These are phyloP conservation scores for Candida labiduridarum DNA, from an alignment of 1,139 yeast genomes.

Conservation along the genomic window DNA sequence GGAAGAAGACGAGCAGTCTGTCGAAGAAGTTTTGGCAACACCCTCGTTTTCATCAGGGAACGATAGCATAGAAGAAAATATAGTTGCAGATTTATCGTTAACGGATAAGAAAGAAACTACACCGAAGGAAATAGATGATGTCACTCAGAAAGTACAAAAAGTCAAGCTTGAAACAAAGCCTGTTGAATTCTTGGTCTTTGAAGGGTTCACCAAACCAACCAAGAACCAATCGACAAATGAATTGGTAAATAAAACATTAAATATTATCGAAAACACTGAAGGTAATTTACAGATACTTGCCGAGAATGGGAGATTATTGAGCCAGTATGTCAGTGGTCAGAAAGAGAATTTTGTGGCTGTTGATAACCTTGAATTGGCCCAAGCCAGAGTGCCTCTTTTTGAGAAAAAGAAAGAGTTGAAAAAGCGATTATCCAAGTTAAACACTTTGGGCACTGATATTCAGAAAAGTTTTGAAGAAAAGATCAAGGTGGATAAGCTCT, in stretches of 20 bases:
- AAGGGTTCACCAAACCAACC: conserved; percentile 13
- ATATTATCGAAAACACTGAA: conserved; percentile 21
- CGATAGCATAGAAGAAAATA: neutral
- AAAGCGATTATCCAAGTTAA: conserved; percentile 4
- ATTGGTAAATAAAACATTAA: conserved; percentile 16
- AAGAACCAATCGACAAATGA: conserved; percentile 4
- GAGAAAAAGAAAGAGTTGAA: conserved; percentile 3
- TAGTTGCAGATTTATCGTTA: neutral
- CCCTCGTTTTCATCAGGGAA: neutral
- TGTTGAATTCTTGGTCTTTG: conserved; percentile 16
- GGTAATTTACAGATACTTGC: conserved; percentile 21
- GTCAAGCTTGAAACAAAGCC: conserved; percentile 9
- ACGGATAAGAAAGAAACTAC: conserved; percentile 3
- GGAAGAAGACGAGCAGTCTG: conserved; percentile 3
- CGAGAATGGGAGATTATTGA: conserved; percentile 17
- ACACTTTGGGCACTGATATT: conserved; percentile 10
- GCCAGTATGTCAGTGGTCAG: conserved; percentile 15
- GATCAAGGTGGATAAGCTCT: conserved; percentile 21
- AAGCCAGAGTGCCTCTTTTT: conserved; percentile 1
- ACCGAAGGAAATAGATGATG: conserved; percentile 3
- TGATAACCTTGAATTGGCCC: conserved; percentile 3
- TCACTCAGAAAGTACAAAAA: neutral
- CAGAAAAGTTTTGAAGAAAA: conserved; percentile 17
- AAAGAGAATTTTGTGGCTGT: conserved; percentile 2
- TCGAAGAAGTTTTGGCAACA: neutral